Evolutionary conservation across 23 red algal genomes (phyloP).

Genomic region (Agarophyton chilense): DNA sequence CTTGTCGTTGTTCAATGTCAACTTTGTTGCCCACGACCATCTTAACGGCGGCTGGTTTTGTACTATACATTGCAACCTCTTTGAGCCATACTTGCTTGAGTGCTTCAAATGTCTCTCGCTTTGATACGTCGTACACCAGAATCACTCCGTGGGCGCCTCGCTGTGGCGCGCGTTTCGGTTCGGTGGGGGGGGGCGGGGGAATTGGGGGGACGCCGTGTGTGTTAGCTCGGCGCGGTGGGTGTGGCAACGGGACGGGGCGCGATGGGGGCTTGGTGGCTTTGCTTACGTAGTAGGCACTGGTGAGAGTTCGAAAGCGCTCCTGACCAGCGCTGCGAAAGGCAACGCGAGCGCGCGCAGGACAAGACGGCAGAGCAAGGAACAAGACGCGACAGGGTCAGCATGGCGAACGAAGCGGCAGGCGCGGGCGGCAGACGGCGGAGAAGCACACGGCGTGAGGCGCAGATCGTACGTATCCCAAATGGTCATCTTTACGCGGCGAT

Average conservation of each 20-base stretch:
- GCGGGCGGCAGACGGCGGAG: no score
- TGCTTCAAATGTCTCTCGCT: slow-evolving; percentile 68
- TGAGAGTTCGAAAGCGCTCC: slow-evolving; percentile 91
- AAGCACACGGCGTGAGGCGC: no score
- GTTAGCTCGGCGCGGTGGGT: not conserved
- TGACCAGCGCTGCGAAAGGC: slow-evolving; percentile 62
- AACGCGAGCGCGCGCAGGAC: not conserved
- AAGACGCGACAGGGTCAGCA: not conserved
- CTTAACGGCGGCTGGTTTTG: slow-evolving; percentile 56
- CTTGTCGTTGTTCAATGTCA: slow-evolving; percentile 69
- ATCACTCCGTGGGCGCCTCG: slow-evolving; percentile 88
- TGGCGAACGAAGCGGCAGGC: no score
- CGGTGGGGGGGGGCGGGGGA: not conserved
- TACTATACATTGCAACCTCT: slow-evolving; percentile 78
- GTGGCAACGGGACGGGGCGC: not conserved
- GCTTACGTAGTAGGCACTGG: slow-evolving; percentile 83
- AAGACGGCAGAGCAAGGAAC: not conserved
- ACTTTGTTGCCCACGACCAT: slow-evolving; percentile 95
- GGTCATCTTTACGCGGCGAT: slow-evolving; percentile 78
- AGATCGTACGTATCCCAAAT: slow-evolving; percentile 87
- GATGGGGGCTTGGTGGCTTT: no score
- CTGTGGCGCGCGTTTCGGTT: not conserved
- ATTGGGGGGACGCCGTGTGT: not conserved
- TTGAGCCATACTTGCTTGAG: slow-evolving; percentile 80
- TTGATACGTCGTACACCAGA: slow-evolving; percentile 83